These are phyloP conservation scores for Tulasnella sp. DNA, from an alignment of 768 basidiomycete genomes.

Conservation along the genomic window DNA sequence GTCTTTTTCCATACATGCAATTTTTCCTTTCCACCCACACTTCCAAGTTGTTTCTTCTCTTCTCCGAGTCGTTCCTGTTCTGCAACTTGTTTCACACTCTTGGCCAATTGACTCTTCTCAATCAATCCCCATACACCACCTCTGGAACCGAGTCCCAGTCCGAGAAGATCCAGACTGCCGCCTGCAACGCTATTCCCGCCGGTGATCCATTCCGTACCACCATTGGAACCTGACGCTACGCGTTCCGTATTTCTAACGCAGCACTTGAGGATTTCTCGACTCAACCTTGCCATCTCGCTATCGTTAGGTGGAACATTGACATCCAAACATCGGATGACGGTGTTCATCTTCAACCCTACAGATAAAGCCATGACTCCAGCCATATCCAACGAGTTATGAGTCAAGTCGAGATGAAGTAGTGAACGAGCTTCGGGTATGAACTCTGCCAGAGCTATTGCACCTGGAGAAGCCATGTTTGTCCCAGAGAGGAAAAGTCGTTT, in stretches of 20 bases:
- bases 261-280: slow-evolving; percentile 75
- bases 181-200: slow-evolving; percentile 20
- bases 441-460: slow-evolving; percentile 90
- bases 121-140: slow-evolving; percentile 73
- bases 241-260: slow-evolving; percentile 92
- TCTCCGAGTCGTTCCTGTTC: slow-evolving; percentile 23
- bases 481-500: slow-evolving; percentile 86
- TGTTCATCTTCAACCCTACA: slow-evolving; percentile 68
- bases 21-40: slow-evolving; percentile 25
- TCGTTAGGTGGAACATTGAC: slow-evolving; percentile 79
- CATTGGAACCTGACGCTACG: slow-evolving; percentile 24
- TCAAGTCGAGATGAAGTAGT: slow-evolving; percentile 84
- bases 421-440: slow-evolving; percentile 85
- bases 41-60: slow-evolving; percentile 20
- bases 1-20: slow-evolving; percentile 26
- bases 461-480: slow-evolving; percentile 63
- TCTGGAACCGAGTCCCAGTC: slow-evolving; percentile 37
- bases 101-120: slow-evolving; percentile 71
- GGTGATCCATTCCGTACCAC: slow-evolving; percentile 31
- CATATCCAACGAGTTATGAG: slow-evolving; percentile 66
- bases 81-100: slow-evolving; percentile 29
- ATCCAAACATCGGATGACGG: slow-evolving; percentile 82
- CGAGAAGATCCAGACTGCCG: slow-evolving; percentile 17
- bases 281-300: slow-evolving; percentile 71
- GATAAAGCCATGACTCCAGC: slow-evolving; percentile 90